These are phyloP conservation scores for Monilinia polystroma DNA, from an alignment of 2,329 filamentous ascomycete genomes.

Conservation along the genomic window DNA sequence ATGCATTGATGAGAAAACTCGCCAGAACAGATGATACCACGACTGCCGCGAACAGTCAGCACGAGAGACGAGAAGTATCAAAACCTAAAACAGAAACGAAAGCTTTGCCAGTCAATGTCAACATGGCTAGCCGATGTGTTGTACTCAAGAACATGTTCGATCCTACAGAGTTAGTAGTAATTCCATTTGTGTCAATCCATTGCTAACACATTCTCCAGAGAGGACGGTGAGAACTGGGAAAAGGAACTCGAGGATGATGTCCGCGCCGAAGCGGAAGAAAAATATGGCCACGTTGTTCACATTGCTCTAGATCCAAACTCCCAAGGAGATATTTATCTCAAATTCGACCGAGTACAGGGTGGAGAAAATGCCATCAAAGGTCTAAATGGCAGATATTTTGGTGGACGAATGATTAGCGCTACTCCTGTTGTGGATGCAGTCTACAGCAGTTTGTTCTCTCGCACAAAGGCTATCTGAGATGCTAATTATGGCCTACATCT, in stretches of 20 bases:
- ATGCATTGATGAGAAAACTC: constrained; percentile 98
- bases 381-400: constrained; percentile 95
- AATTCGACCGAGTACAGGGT: constrained; percentile 93
- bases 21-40: constrained; percentile 86
- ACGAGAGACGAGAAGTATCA: constrained; percentile 67
- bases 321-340: constrained; percentile 94
- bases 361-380: constrained; percentile 98
- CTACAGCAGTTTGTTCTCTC: constrained; percentile 94
- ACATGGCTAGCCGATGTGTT: constrained; percentile 90
- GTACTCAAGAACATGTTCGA: constrained; percentile 96
- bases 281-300: constrained; percentile 97
- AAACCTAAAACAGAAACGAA: constrained; percentile 79
- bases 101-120: constrained; percentile 79
- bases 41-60: constrained; percentile 50
- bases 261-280: constrained; percentile 84
- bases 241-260: constrained; percentile 95
- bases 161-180: constrained; percentile 72
- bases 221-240: constrained; percentile 83
- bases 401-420: constrained; percentile 87
- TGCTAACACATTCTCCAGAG: constrained; percentile 55
- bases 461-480: constrained; percentile 74
- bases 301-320: constrained; percentile 93
- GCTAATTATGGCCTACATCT: constrained; percentile 37
- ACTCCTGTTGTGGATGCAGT: constrained; percentile 96
- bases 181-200: not conserved